These are phyloP conservation scores for Cadophora luteo-olivacea DNA, from an alignment of 2,329 filamentous ascomycete genomes.

Conservation along the genomic window DNA sequence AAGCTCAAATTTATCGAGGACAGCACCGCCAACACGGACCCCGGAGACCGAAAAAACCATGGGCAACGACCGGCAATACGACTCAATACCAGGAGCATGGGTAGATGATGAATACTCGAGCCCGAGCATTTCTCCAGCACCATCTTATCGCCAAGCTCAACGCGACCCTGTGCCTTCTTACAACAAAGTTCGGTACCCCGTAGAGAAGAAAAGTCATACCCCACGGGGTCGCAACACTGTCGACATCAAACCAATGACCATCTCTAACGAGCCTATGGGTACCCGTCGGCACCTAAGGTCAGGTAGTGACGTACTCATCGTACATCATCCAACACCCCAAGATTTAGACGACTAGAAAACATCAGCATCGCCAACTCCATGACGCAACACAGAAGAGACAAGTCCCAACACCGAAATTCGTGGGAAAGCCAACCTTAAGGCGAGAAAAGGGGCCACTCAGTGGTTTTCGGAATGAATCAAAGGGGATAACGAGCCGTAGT, in stretches of 20 bases:
- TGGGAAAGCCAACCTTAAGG: neutral
- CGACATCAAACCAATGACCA: neutral
- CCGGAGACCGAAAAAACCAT: neutral
- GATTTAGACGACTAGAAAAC: constrained; percentile 3
- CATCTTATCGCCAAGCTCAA: neutral
- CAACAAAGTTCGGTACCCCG: neutral
- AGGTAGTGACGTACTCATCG: constrained; percentile 11
- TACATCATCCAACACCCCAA: constrained; percentile 8
- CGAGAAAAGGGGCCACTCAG: neutral
- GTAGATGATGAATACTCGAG: neutral
- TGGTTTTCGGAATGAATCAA: too few relatives aligned
- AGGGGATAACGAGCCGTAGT: too few relatives aligned
- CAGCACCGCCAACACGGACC: neutral
- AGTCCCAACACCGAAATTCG: neutral
- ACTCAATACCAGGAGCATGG: constrained; percentile 7
- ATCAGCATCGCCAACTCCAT: constrained; percentile 1
- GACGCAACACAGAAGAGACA: neutral
- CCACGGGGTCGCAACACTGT: neutral
- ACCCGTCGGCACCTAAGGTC: constrained; percentile 8
- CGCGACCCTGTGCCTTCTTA: neutral
- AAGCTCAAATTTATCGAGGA: neutral
- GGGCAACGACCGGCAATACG: neutral
- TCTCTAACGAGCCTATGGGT: neutral
- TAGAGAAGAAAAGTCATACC: neutral
- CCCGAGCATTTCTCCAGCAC: neutral